Evolutionary conservation across 768 basidiomycete species (phyloP).

Genomic region (Strobilomyces confusus): DNA sequence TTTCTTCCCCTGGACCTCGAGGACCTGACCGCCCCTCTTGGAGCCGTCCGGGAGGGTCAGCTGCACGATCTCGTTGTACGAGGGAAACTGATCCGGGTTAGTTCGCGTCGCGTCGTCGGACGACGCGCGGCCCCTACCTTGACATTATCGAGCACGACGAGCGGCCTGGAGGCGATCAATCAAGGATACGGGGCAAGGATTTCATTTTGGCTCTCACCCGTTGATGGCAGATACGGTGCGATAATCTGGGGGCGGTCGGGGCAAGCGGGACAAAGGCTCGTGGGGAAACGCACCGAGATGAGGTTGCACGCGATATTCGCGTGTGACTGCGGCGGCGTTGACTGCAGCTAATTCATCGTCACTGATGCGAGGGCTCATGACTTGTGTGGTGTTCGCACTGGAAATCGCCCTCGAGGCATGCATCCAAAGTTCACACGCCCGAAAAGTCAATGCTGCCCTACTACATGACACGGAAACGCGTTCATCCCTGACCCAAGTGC

Average conservation of each 20-base stretch:
- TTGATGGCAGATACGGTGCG: conserved; percentile 98
- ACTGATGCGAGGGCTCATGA: conserved; percentile 57
- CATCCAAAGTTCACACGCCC: conserved; percentile 23
- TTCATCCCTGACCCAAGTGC: conserved; percentile 34
- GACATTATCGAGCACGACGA: conserved; percentile 97
- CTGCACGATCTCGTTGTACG: conserved; percentile 97
- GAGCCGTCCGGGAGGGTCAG: conserved; percentile 94
- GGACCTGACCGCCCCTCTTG: conserved; percentile 93
- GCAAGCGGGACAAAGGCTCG: conserved; percentile 2
- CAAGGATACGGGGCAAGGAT: conserved; percentile 1
- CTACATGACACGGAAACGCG: conserved; percentile 20
- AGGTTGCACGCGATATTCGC: conserved; percentile 84
- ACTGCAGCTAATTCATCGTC: conserved; percentile 73
- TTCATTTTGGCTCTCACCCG: conserved; percentile 53
- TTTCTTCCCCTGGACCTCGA: conserved; percentile 98
- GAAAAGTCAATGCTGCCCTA: background rate
- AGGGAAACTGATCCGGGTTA: conserved; percentile 67
- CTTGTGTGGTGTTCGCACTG: conserved; percentile 8
- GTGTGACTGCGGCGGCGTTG: conserved; percentile 86
- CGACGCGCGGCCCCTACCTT: conserved; percentile 53
- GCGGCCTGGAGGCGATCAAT: conserved; percentile 54
- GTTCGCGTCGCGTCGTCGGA: conserved; percentile 5
- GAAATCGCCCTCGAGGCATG: conserved; percentile 8
- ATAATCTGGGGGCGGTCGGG: conserved; percentile 60
- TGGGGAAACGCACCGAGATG: conserved; percentile 61